Percentiles rank a stretch among this genome's conserved stretches.
These are phyloP conservation scores for Saccharomyces uvarum DNA, from an alignment of 1,139 yeast species.

Conservation along the genomic window DNA sequence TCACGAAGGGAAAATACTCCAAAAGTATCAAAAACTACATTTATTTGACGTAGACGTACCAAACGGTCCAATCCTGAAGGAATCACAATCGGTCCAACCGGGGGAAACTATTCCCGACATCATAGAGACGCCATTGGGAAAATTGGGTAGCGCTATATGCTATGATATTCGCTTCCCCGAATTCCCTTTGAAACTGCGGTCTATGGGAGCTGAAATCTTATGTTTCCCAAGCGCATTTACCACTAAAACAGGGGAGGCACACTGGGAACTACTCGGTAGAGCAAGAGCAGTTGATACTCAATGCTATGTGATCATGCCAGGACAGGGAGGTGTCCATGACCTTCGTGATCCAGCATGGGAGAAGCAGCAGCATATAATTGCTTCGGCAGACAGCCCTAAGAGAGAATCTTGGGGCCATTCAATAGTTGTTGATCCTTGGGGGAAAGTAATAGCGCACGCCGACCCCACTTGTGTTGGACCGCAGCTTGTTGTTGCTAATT, in stretches of 20 bases:
- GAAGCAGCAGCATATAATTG: conserved; percentile 10
- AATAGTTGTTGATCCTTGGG: conserved; percentile 87
- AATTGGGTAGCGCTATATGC: conserved; percentile 68
- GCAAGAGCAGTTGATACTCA: conserved; percentile 88
- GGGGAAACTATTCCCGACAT: conserved; percentile 54
- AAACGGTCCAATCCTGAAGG: conserved; percentile 65
- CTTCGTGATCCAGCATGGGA: conserved; percentile 34
- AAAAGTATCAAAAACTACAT: conserved; percentile 78
- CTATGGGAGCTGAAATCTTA: conserved; percentile 67
- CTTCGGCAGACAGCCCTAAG: conserved; percentile 15
- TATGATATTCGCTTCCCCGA: conserved; percentile 90
- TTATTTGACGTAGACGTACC: conserved; percentile 80
- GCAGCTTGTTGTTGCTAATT: conserved; percentile 60
- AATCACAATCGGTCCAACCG: conserved; percentile 74
- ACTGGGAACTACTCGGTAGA: conserved; percentile 74
- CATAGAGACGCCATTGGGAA: conserved; percentile 52
- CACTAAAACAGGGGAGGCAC: conserved; percentile 81
- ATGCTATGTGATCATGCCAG: conserved; percentile 82
- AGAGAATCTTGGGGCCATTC: conserved; percentile 78
- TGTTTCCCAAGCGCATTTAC: conserved; percentile 92
- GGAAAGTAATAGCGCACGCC: conserved; percentile 57
- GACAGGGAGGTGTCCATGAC: conserved; percentile 76
- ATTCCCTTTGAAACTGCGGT: conserved; percentile 54
- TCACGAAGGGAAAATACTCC: conserved; percentile 52
- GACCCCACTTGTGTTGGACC: conserved; percentile 43